Percentiles rank a stretch among this genome's conserved stretches.
These are phyloP conservation scores for Brassica carinata DNA, from an alignment of 345 rosid species.

Conservation along the genomic window DNA sequence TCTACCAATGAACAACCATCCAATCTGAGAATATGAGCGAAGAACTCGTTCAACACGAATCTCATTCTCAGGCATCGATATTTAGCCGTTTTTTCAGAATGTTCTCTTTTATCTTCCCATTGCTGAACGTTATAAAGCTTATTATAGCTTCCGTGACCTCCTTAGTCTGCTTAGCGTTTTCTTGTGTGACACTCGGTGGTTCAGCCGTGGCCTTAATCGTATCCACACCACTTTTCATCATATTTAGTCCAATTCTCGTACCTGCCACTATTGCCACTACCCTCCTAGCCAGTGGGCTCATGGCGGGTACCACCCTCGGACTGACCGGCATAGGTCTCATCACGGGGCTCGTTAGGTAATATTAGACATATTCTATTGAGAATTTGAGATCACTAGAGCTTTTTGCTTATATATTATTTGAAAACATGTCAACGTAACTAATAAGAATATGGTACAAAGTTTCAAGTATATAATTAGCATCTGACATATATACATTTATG, in stretches of 20 bases:
- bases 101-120: conserved; percentile 7
- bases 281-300: conserved; percentile 56
- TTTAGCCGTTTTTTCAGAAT: neutral
- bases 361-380: neutral
- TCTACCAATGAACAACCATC: neutral
- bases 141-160: conserved; percentile 55
- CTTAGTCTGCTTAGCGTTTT: conserved; percentile 54
- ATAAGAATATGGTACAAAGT: neutral
- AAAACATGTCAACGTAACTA: neutral
- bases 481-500: neutral
- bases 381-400: neutral
- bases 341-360: conserved; percentile 56
- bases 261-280: conserved; percentile 60
- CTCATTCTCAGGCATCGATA: conserved; percentile 1
- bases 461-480: neutral
- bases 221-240: conserved; percentile 70
- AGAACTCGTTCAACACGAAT: conserved; percentile 4
- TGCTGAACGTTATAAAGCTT: neutral
- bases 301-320: conserved; percentile 65
- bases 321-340: conserved; percentile 57
- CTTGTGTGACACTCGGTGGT: conserved; percentile 58
- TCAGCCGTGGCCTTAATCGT: conserved; percentile 64
- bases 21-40: neutral
- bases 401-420: conserved; percentile 9
- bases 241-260: conserved; percentile 81